Conservation (phyloP, 495 filamentous ascomycete species). For the Cercophora newfieldiana region DNA sequence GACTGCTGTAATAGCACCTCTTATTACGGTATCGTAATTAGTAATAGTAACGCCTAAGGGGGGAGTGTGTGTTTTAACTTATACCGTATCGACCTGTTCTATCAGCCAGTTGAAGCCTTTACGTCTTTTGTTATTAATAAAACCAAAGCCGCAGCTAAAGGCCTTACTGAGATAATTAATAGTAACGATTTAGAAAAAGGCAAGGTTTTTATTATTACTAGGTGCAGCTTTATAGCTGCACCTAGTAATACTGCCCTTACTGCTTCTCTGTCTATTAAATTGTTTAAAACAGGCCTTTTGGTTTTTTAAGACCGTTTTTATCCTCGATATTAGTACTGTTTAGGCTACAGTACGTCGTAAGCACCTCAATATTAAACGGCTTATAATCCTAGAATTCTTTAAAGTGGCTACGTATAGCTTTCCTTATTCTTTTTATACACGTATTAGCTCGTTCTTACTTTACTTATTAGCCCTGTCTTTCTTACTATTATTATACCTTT, state of each 20-base stretch:
- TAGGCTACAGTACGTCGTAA: too few species aligned
- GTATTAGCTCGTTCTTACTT: too few species aligned
- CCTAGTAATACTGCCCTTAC: not conserved
- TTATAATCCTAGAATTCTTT: too few species aligned
- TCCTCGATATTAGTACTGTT: too few species aligned
- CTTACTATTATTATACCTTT: too few species aligned
- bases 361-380: too few species aligned
- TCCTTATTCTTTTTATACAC: too few species aligned
- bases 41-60: slow-evolving; percentile 1
- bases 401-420: too few species aligned
- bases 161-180: not conserved
- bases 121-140: slow-evolving; percentile 5
- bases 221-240: not conserved
- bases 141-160: not conserved
- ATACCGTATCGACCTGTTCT: not conserved
- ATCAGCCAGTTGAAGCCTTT: slow-evolving; percentile 13
- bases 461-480: too few species aligned
- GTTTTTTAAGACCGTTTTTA: not conserved
- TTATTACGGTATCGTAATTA: too few species aligned
- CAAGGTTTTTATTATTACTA: slow-evolving; percentile 11
- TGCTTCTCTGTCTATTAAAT: not conserved
- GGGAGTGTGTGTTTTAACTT: not conserved
- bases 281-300: not conserved
- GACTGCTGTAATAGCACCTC: too few species aligned
- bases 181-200: slow-evolving; percentile 5